Evolutionary conservation across 306 rosid species (phyloP), one percentile per base, ranked within the genome.

Genomic region (Vachellia collinsii): DNA sequence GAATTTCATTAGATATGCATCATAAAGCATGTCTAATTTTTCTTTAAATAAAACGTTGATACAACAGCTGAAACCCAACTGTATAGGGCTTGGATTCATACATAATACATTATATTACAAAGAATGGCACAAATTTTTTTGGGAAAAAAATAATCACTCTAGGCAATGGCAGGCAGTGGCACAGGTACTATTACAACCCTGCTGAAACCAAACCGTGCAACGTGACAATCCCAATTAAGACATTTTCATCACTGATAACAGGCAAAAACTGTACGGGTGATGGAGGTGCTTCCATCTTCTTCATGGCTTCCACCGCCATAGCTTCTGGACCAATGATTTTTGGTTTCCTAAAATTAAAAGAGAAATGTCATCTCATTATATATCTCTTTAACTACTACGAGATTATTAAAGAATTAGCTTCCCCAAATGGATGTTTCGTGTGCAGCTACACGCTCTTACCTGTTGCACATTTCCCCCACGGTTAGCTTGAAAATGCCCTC

Each of bases 221-320:
- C n/a, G 98, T 96, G 82, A 96, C 94, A 76, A 96, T 93, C 81
- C 98, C 99, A 75, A 96, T 93, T 89, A 96, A 54, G 19, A 73
- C 46, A 76, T 75, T 90, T 70, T 88, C 82, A 61, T 85, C 85
- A 80, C 88, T 85, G 70, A 92, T 79, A 36, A 96, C 99, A 2
- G 99, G 98, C 89, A 96, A 90, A 86, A 96, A 96, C 75, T 93
- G 99, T 22, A 96, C 99, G 10, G 97, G 91, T 47, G 98, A 96
- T 51, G 99, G 98, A 8, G 99, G 92, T 13, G 97, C 98, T 86
- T 96, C 99, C 98, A 96, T 96, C 88, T 89, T 96, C 89, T 93
- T 88, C 99, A 92, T 96, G 59, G 99, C 99, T 2, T 89, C 92
- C 25, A 96, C 99, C 0, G 99, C 98, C 99, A 93, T 93, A 0